phyloP scores from a whole-genome alignment of 305 asterid genomes.

The Solanum hybrid region DNA sequence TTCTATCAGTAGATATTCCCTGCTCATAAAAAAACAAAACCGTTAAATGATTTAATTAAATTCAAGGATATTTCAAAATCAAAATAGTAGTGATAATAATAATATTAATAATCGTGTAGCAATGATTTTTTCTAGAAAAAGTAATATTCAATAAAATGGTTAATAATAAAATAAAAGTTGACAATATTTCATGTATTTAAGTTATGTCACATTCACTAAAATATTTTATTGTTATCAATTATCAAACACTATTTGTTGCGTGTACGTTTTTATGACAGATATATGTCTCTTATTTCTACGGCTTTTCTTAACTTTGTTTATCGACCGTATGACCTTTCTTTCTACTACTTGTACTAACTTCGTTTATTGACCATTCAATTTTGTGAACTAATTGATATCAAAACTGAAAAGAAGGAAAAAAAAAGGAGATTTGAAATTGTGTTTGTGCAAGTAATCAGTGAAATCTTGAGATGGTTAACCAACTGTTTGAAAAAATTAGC shows the following conservation, averaged over 20 bases:
- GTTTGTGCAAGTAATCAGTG: background rate
- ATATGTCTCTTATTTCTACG: too few species aligned
- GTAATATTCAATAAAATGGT: background rate
- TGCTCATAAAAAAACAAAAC: constrained; percentile 4
- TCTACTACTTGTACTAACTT: background rate
- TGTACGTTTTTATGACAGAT: background rate
- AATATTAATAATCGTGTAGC: background rate
- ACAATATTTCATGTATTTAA: background rate
- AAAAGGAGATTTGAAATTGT: background rate
- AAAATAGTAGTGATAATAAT: background rate
- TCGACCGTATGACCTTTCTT: background rate
- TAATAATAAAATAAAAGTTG: background rate
- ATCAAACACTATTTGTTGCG: background rate
- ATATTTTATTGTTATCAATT: background rate
- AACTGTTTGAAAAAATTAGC: background rate
- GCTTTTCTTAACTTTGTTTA: background rate
- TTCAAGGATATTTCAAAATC: background rate
- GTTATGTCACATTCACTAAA: background rate
- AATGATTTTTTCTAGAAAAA: background rate
- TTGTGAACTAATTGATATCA: background rate
- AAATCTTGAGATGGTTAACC: background rate
- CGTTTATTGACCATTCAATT: background rate
- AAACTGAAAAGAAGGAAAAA: background rate
- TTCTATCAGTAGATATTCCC: constrained; percentile 92
- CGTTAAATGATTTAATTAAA: background rate